Evolutionary conservation across 352 stramenopile species (phyloP).

Genomic region (Pythium aphanidermatum): DNA sequence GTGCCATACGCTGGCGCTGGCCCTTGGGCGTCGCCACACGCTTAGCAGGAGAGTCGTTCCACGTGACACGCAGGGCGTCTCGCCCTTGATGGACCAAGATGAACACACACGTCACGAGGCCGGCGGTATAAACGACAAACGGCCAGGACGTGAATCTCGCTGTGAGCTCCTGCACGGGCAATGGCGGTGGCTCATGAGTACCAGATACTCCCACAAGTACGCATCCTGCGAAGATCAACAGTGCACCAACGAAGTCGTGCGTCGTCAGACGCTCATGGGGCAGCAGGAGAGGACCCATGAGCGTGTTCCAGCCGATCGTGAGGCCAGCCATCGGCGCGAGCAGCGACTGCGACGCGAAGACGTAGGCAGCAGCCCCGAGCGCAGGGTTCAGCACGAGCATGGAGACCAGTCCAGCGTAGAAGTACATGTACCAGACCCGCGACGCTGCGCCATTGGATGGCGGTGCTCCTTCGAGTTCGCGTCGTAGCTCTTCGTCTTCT

Average conservation of each 20-base stretch:
- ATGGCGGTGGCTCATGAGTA: constrained; percentile 49
- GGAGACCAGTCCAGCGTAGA: constrained; percentile 57
- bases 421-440: constrained; percentile 53
- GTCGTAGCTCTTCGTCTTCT: constrained; percentile 34
- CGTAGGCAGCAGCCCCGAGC: constrained; percentile 57
- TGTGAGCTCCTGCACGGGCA: constrained; percentile 53
- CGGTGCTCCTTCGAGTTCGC: constrained; percentile 14
- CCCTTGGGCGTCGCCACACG: constrained; percentile 12
- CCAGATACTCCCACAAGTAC: constrained; percentile 68
- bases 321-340: constrained; percentile 78
- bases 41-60: constrained; percentile 8
- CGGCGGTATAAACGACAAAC: constrained; percentile 55
- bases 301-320: constrained; percentile 80
- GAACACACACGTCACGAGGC: constrained; percentile 32
- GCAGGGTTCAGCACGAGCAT: constrained; percentile 77
- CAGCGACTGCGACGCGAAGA: constrained; percentile 74
- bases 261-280: constrained; percentile 62
- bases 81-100: constrained; percentile 52
- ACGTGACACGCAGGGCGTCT: constrained; percentile 45
- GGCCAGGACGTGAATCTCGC: constrained; percentile 47
- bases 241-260: constrained; percentile 67
- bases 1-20: too few species aligned
- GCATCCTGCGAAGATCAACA: constrained; percentile 74
- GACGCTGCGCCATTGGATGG: too few species aligned
- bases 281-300: constrained; percentile 64